These are phyloP conservation scores for Colletotrichum eleusines DNA, from an alignment of 2,329 filamentous ascomycete genomes.

Conservation along the genomic window DNA sequence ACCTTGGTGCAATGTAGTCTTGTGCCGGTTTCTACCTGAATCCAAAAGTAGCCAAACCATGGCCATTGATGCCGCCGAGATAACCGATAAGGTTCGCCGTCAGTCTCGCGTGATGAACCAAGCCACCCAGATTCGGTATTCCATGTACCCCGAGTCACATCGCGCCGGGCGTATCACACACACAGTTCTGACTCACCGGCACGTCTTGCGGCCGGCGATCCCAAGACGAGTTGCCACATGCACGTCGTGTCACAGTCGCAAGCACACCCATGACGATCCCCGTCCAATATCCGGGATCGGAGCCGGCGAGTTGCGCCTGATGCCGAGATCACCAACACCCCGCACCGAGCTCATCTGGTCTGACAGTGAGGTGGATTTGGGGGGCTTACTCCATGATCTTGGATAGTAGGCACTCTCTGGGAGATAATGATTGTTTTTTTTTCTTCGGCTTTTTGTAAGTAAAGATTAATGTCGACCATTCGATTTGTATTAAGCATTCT, in stretches of 20 bases:
- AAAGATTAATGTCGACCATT: no score
- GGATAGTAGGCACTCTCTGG: no score
- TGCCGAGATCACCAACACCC: constrained; percentile 14
- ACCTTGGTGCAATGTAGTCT: neutral
- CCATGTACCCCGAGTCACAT: neutral
- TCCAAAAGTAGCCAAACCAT: neutral
- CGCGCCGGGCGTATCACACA: constrained; percentile 2
- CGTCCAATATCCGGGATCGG: constrained; percentile 16
- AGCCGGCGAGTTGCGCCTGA: neutral
- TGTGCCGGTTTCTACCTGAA: neutral
- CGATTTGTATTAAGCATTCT: neutral
- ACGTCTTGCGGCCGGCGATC: neutral
- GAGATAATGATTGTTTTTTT: neutral
- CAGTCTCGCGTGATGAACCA: neutral
- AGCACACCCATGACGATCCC: constrained; percentile 14
- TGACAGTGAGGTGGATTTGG: neutral
- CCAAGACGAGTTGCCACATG: constrained; percentile 8
- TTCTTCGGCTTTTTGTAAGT: no score
- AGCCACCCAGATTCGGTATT: neutral
- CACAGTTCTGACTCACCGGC: constrained; percentile 11
- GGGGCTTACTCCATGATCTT: neutral
- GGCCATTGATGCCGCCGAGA: neutral
- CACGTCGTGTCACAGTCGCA: constrained; percentile 10
- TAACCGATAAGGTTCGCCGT: neutral
- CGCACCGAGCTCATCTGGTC: constrained; percentile 5